phyloP scores from a whole-genome alignment of 2,329 filamentous ascomycete genomes.

The Talaromyces verruculosus region DNA sequence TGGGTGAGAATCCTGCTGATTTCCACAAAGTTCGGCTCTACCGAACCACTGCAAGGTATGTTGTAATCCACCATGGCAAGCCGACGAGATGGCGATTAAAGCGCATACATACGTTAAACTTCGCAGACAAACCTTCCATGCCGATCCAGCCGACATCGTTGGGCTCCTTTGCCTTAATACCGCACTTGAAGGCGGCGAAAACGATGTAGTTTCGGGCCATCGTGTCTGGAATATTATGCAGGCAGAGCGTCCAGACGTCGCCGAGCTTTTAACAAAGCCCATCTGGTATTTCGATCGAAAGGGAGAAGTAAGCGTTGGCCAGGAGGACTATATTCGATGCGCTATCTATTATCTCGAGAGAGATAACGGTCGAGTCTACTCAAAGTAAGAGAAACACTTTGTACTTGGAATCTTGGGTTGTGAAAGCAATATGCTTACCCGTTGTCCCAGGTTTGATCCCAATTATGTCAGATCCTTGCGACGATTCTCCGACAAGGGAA shows the following conservation, averaged over 20 bases:
- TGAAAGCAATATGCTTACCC: neutral
- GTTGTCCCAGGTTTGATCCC: neutral
- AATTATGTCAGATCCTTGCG: neutral
- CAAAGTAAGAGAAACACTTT: neutral
- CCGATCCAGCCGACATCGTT: neutral
- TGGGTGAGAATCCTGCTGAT: constrained; percentile 75
- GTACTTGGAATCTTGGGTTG: neutral
- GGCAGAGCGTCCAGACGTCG: neutral
- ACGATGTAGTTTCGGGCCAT: neutral
- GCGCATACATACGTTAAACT: neutral
- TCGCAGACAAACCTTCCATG: neutral
- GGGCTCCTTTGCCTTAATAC: neutral
- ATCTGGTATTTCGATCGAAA: neutral
- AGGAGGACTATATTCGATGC: neutral
- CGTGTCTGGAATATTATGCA: neutral
- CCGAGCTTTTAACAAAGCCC: neutral
- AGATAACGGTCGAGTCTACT: neutral
- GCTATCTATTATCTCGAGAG: neutral
- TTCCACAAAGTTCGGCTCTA: constrained; percentile 89
- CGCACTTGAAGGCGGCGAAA: neutral
- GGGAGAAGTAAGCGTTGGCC: neutral
- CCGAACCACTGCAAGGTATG: constrained; percentile 70
- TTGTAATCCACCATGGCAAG: neutral
- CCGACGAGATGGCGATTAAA: neutral
- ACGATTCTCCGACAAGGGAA: neutral